Base-by-base conservation (phyloP, 805 yeast species). In the Kuraishia capsulata region DNA sequence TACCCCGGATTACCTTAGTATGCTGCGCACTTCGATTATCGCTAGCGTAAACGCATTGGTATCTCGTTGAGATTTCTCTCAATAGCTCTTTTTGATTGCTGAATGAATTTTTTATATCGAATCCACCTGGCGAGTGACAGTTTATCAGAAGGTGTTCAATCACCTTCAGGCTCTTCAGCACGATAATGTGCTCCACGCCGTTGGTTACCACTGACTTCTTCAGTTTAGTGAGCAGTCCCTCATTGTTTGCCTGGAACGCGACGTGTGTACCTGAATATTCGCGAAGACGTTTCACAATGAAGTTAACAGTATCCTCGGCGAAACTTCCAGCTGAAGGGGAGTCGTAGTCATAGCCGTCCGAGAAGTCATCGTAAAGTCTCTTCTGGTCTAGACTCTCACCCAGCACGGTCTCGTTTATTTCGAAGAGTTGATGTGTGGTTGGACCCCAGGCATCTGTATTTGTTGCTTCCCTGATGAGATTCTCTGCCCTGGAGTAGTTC, bases 361-460 rank as follows among this genome's bases (percentile, higher is more conserved):
- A 24, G n/a, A n/a, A n/a, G 8, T 23, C 26, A 11, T 23, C 26
- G 11, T 11, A 23, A 8, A 23, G 26, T 11, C 8, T 8, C 6
- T 9, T 9, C 13, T 31, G 21, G 34, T 31, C 10, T 19, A 16
- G 18, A 5, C 25, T 16, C 25, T 19, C 26, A n/a, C 16, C 16
- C n/a, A 28, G 25, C 19, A 36, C 20, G 19, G 14, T n/a, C 13
- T 29, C 11, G 19, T 20, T 16, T 10, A 38, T 38, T 38, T 62
- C 64, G 28, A 53, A 54, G 44, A 67, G 48, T 42, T 70, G 71
- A 31, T 60, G 56, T 4, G 67, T 55, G 0, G 73, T 64, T 3
- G 76, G 76, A 2, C 76, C 76, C 76, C 76, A 71, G 4, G 67
- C 48, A 46, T 71, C 76, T 4, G 73, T 70, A 37, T 68, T 71